These are phyloP conservation scores for Puccinia polysora DNA, from an alignment of 1,284 basidiomycete genomes.

Conservation along the genomic window DNA sequence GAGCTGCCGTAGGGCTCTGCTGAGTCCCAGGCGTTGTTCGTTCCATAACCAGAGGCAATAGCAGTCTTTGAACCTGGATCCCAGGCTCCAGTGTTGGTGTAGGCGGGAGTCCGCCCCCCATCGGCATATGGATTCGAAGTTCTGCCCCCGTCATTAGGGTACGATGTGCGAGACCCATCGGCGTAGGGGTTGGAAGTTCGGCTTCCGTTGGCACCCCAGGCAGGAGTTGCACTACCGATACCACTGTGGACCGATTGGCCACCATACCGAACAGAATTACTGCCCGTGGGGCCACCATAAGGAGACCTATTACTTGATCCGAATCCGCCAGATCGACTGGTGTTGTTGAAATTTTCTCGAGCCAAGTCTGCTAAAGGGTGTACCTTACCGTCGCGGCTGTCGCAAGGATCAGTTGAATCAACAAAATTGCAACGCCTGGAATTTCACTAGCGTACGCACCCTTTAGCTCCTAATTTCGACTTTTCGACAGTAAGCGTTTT, in stretches of 20 bases:
- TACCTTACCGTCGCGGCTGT: conserved; percentile 53
- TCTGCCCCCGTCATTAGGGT: conserved; percentile 58
- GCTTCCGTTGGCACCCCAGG: conserved; percentile 45
- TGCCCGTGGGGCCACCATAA: conserved; percentile 45
- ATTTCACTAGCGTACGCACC: conserved; percentile 63
- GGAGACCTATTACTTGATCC: conserved; percentile 45
- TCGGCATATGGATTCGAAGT: conserved; percentile 69
- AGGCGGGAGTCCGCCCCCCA: conserved; percentile 53
- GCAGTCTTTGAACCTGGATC: conserved; percentile 53
- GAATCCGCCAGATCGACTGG: conserved; percentile 49
- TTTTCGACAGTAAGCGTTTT: conserved; percentile 84
- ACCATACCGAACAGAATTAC: conserved; percentile 44
- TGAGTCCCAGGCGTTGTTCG: conserved; percentile 46
- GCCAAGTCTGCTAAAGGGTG: conserved; percentile 56
- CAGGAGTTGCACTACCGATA: conserved; percentile 45
- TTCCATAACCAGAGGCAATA: conserved; percentile 43
- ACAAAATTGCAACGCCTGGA: too few species aligned
- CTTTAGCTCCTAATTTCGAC: conserved; percentile 68
- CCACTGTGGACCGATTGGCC: conserved; percentile 41
- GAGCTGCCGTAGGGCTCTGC: conserved; percentile 42
- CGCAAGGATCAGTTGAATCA: not conserved
- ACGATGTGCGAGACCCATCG: conserved; percentile 63
- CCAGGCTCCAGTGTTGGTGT: conserved; percentile 51
- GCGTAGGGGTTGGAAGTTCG: conserved; percentile 58
- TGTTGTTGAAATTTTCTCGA: conserved; percentile 46